These are phyloP conservation scores for Colletotrichum sidae DNA, from an alignment of 2,329 filamentous ascomycete species.

Conservation along the genomic window DNA sequence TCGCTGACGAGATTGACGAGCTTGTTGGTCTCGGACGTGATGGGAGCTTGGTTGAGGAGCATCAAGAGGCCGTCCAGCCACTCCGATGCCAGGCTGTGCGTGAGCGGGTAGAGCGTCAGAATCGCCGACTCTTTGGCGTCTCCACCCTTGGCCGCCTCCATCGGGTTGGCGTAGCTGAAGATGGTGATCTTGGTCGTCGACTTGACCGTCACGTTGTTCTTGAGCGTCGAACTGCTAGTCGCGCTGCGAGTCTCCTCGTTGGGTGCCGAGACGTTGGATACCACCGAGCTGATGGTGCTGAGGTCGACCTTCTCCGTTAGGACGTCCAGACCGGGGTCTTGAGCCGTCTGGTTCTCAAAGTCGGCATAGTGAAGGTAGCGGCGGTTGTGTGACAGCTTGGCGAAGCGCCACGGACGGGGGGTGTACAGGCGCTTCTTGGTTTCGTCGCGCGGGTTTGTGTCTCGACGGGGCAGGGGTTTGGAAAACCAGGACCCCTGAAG, in stretches of 20 bases:
- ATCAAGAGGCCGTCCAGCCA: slow-evolving; percentile 97
- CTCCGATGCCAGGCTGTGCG: slow-evolving; percentile 87
- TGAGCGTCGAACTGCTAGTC: slow-evolving; percentile 55
- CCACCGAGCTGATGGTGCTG: slow-evolving; percentile 88
- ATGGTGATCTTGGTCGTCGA: slow-evolving; percentile 90
- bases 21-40: slow-evolving; percentile 96
- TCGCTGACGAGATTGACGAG: slow-evolving; percentile 86
- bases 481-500: slow-evolving; percentile 91
- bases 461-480: slow-evolving; percentile 56
- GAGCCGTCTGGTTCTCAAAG: slow-evolving; percentile 74
- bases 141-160: slow-evolving; percentile 48
- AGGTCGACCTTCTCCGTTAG: slow-evolving; percentile 88
- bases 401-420: slow-evolving; percentile 80
- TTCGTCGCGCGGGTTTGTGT: slow-evolving; percentile 47
- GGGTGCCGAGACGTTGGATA: slow-evolving; percentile 86
- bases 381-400: slow-evolving; percentile 89
- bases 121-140: slow-evolving; percentile 76
- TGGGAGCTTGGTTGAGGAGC: slow-evolving; percentile 93
- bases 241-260: slow-evolving; percentile 62
- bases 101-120: slow-evolving; percentile 84
- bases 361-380: slow-evolving; percentile 91
- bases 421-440: slow-evolving; percentile 54
- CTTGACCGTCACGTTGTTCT: slow-evolving; percentile 51
- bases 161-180: slow-evolving; percentile 72
- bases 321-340: slow-evolving; percentile 78